Evolutionary conservation across 768 basidiomycete species (phyloP).

Genomic region (Strobilomyces echinocephalus): DNA sequence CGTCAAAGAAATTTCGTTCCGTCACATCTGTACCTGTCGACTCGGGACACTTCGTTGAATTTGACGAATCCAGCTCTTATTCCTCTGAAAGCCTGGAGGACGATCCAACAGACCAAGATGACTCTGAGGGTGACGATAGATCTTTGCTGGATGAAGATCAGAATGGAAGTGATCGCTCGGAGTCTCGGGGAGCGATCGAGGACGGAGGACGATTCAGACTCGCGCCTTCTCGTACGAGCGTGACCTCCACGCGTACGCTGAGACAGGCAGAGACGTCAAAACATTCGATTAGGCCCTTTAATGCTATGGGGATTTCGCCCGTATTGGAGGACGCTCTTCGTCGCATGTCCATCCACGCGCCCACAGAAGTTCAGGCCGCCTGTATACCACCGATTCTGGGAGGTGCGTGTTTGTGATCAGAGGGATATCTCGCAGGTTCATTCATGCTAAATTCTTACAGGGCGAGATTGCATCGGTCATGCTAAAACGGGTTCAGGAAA

Average conservation of each 20-base stretch:
- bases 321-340: slow-evolving; percentile 60
- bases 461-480: slow-evolving; percentile 94
- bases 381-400: slow-evolving; percentile 84
- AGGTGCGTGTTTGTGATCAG: slow-evolving; percentile 40
- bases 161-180: background rate
- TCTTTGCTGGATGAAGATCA: slow-evolving; percentile 6
- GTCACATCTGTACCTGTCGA: slow-evolving; percentile 1
- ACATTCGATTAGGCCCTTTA: slow-evolving; percentile 38
- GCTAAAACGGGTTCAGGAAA: slow-evolving; percentile 98
- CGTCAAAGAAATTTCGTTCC: slow-evolving; percentile 33
- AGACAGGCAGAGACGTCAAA: slow-evolving; percentile 5
- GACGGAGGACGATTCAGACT: slow-evolving; percentile 19
- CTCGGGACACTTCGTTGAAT: background rate
- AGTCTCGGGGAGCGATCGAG: slow-evolving; percentile 4
- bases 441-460: slow-evolving; percentile 36
- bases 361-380: slow-evolving; percentile 85
- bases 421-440: background rate
- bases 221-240: slow-evolving; percentile 20
- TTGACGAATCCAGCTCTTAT: slow-evolving; percentile 2
- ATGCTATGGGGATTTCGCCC: slow-evolving; percentile 54
- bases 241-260: slow-evolving; percentile 9
- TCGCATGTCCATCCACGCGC: slow-evolving; percentile 78
- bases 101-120: slow-evolving; percentile 18
- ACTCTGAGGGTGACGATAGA: background rate
- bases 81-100: slow-evolving; percentile 4